Conservation (phyloP, 1,284 basidiomycete species). For the Butyriboletus regius region DNA sequence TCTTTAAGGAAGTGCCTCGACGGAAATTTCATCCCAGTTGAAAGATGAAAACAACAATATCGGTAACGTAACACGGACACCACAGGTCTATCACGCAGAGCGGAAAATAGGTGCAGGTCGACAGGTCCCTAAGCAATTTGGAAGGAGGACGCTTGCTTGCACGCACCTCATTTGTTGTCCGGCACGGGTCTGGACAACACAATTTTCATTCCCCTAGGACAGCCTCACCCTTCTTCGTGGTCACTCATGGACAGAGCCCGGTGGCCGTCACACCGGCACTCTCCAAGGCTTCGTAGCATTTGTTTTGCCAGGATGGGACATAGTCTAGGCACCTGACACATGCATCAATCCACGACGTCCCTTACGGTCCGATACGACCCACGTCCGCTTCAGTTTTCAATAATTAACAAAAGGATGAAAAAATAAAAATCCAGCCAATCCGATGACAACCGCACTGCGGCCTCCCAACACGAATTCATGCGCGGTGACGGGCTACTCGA, state of each 20-base stretch:
- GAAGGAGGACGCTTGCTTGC: conserved; percentile 10
- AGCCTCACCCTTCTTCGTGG: conserved; percentile 15
- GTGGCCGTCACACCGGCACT: conserved; percentile 7
- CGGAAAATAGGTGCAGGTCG: conserved; percentile 13
- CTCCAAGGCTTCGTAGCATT: conserved; percentile 9
- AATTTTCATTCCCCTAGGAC: conserved; percentile 25
- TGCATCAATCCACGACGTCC: conserved; percentile 15
- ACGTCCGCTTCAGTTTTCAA: not conserved
- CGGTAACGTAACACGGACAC: conserved; percentile 27
- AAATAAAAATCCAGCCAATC: not conserved
- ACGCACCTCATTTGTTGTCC: conserved; percentile 18
- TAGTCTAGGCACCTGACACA: conserved; percentile 17
- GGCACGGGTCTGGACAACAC: conserved; percentile 4
- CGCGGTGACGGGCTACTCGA: conserved; percentile 11
- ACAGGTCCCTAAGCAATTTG: conserved; percentile 7
- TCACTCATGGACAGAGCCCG: conserved; percentile 3
- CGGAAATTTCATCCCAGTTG: conserved; percentile 11
- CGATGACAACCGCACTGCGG: conserved; percentile 5
- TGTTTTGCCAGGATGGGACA: conserved; percentile 6
- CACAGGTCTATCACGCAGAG: conserved; percentile 8
- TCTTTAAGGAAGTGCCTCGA: conserved; percentile 8
- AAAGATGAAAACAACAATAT: conserved; percentile 1
- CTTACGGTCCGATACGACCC: conserved; percentile 8
- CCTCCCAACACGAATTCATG: conserved; percentile 4
- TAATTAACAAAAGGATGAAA: not conserved